phyloP scores from a whole-genome alignment of 306 rosid genomes.

The Lupinus albus region DNA sequence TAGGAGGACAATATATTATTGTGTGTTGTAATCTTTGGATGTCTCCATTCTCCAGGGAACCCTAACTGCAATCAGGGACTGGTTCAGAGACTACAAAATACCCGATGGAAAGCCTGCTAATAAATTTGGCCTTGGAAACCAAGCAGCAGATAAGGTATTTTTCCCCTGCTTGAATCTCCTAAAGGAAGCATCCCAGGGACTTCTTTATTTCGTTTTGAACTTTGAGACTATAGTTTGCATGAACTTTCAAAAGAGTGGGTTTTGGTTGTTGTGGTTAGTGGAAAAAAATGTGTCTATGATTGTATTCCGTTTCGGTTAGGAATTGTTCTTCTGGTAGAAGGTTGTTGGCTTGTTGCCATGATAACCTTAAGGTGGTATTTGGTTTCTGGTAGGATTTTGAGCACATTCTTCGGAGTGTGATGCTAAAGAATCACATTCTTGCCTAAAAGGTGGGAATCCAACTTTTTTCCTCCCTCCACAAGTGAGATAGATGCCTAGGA shows the following conservation, averaged over 20 bases:
- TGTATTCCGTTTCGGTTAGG: neutral
- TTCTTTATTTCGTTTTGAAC: conserved; percentile 12
- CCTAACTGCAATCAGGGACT: conserved; percentile 83
- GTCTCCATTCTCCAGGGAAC: conserved; percentile 64
- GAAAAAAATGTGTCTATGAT: neutral
- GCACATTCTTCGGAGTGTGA: too few relatives aligned
- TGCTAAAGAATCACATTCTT: too few relatives aligned
- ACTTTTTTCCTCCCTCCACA: too few relatives aligned
- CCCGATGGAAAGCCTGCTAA: conserved; percentile 99
- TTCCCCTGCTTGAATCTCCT: conserved; percentile 14
- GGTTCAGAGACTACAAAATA: conserved; percentile 97
- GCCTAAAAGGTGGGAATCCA: too few relatives aligned
- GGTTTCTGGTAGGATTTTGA: too few relatives aligned
- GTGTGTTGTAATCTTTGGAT: conserved; percentile 33
- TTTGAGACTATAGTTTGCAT: conserved; percentile 9
- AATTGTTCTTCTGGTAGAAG: neutral
- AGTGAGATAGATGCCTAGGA: too few relatives aligned
- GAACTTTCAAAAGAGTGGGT: neutral
- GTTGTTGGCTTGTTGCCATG: conserved; percentile 25
- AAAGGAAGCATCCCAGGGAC: neutral
- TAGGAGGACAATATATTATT: neutral
- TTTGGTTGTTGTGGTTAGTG: conserved; percentile 9
- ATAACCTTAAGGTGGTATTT: neutral
- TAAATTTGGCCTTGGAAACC: conserved; percentile 90
- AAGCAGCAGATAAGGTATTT: conserved; percentile 79